These are phyloP conservation scores for Colletotrichum viniferum DNA, from an alignment of 2,329 filamentous ascomycete species.

Conservation along the genomic window DNA sequence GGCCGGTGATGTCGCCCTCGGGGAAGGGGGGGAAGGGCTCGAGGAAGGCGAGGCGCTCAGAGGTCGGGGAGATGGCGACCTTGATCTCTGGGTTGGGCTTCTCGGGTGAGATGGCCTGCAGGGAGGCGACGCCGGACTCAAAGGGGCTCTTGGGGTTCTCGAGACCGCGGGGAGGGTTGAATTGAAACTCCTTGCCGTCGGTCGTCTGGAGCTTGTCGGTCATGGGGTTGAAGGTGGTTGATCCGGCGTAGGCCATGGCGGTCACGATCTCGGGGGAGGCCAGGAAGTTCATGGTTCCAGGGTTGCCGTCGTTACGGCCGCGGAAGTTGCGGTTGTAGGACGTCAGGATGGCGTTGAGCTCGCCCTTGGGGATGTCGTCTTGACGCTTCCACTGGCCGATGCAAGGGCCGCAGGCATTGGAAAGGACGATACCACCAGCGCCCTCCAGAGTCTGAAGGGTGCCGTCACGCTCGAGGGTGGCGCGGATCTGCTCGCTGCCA, in stretches of 20 bases:
- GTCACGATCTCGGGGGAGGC: conserved; percentile 97
- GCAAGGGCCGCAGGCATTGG: conserved; percentile 93
- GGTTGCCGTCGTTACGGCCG: conserved; percentile 95
- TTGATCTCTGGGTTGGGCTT: conserved; percentile 55
- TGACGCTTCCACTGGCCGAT: conserved; percentile 96
- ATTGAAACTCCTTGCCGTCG: conserved; percentile 82
- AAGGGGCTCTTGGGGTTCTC: conserved; percentile 70
- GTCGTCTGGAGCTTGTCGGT: conserved; percentile 84
- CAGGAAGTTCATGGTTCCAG: conserved; percentile 97
- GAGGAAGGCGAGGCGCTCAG: conserved; percentile 85
- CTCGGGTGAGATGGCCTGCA: conserved; percentile 78
- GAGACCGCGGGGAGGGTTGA: conserved; percentile 76
- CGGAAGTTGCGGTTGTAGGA: conserved; percentile 99
- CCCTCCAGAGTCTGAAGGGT: conserved; percentile 85
- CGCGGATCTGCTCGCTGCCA: conserved; percentile 94
- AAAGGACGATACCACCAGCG: conserved; percentile 87
- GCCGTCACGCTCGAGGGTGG: conserved; percentile 87
- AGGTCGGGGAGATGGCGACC: conserved; percentile 85
- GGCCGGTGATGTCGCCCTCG: conserved; percentile 70
- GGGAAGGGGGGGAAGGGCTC: conserved; percentile 92
- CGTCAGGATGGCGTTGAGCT: conserved; percentile 90
- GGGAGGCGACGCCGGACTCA: conserved; percentile 74
- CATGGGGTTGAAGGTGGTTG: conserved; percentile 94
- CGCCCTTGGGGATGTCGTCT: conserved; percentile 83
- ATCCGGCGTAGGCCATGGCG: conserved; percentile 91